These are phyloP conservation scores for Golubevia pallescens DNA, from an alignment of 1,284 basidiomycete species.

Conservation along the genomic window DNA sequence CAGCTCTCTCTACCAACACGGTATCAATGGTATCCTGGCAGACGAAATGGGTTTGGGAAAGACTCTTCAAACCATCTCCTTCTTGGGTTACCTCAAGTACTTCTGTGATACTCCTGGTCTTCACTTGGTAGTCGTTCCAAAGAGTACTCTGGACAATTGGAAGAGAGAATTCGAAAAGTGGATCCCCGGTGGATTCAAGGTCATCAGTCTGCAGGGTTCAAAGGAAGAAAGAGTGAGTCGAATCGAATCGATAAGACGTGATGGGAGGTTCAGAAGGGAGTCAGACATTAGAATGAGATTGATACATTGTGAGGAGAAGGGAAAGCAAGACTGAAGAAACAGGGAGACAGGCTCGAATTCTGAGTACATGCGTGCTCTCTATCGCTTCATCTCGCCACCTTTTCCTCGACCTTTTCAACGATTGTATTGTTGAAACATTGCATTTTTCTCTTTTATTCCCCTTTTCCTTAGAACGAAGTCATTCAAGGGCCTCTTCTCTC, in stretches of 20 bases:
- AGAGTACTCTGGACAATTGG: conserved; percentile 98
- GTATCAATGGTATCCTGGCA: conserved; percentile 53
- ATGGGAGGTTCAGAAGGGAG: not conserved
- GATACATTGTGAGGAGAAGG: not conserved
- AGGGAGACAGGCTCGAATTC: too few species aligned
- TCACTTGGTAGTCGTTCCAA: conserved; percentile 94
- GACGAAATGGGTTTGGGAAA: conserved; percentile 87
- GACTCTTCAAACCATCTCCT: conserved; percentile 96
- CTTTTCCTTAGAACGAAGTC: conserved; percentile 70
- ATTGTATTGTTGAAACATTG: not conserved
- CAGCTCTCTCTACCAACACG: conserved; percentile 40
- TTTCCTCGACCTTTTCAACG: not conserved
- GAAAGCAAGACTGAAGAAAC: too few species aligned
- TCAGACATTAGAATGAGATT: not conserved
- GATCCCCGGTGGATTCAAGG: conserved; percentile 83
- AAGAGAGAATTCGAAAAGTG: conserved; percentile 88
- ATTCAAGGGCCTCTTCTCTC: conserved; percentile 80
- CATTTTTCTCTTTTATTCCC: conserved; percentile 2
- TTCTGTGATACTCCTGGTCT: conserved; percentile 79
- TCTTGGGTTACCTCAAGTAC: conserved; percentile 92
- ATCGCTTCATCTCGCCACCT: too few species aligned
- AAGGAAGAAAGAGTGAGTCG: conserved; percentile 80
- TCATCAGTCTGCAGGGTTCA: conserved; percentile 80
- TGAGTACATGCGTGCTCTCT: too few species aligned
- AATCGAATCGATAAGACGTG: not conserved